Conservation (phyloP, 2,329 filamentous ascomycete genomes). For the Plectosphaerella sp. region DNA sequence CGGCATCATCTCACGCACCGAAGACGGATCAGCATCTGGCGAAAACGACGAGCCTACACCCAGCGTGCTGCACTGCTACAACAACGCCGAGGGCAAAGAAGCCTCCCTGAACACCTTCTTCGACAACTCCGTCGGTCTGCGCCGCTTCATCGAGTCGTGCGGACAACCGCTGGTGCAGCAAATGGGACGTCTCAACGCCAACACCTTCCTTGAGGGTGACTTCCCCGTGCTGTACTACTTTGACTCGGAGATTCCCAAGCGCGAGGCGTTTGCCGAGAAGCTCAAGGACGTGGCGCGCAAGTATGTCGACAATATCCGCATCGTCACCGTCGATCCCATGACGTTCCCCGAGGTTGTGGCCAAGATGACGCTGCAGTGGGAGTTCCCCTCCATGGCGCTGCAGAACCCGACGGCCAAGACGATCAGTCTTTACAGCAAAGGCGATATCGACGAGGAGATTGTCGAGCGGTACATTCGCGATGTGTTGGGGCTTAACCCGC, state of each 20-base stretch:
- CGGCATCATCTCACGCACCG: conserved; percentile 17
- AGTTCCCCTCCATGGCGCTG: conserved; percentile 7
- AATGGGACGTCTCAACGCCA: conserved; percentile 37
- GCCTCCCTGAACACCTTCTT: conserved; percentile 25
- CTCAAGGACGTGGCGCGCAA: conserved; percentile 35
- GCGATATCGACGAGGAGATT: conserved; percentile 3
- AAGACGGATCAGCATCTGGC: not conserved
- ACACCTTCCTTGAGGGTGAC: conserved; percentile 18
- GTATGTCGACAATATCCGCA: conserved; percentile 40
- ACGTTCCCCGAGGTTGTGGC: conserved; percentile 39
- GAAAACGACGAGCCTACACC: conserved; percentile 2
- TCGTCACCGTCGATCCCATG: conserved; percentile 38
- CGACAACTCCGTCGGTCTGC: conserved; percentile 22
- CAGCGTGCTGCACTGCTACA: conserved; percentile 31
- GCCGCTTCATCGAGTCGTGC: conserved; percentile 31
- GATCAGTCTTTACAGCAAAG: conserved; percentile 1
- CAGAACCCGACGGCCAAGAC: conserved; percentile 4
- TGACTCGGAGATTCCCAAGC: conserved; percentile 18
- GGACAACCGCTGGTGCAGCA: conserved; percentile 33
- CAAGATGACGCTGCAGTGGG: conserved; percentile 26
- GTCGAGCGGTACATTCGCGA: conserved; percentile 4
- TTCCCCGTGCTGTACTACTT: conserved; percentile 23
- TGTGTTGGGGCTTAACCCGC: not conserved
- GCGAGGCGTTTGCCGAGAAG: conserved; percentile 25
- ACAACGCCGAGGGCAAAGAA: conserved; percentile 31